Evolutionary conservation across 176 grass and related monocot species (phyloP).

Genomic region (Neostapfia colusana): DNA sequence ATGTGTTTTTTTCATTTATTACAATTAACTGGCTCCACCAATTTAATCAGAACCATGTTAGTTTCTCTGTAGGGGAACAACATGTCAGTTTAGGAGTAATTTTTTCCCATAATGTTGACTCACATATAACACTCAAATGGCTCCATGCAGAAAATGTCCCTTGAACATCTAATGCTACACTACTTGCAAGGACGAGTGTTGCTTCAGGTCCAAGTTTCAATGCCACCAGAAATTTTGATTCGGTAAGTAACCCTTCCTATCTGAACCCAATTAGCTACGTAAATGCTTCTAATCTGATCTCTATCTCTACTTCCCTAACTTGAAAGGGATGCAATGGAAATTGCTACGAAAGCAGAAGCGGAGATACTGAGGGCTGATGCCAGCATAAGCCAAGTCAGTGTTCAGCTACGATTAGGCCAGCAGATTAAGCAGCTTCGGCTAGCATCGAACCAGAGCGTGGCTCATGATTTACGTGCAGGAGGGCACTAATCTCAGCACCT

Average conservation of each 20-base stretch:
- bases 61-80: not conserved
- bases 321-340: conserved; percentile 76
- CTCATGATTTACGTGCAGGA: conserved; percentile 24
- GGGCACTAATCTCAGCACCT: not conserved
- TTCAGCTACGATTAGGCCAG: conserved; percentile 73
- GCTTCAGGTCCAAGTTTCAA: conserved; percentile 80
- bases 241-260: conserved; percentile 50
- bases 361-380: conserved; percentile 68
- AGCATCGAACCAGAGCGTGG: conserved; percentile 18
- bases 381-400: conserved; percentile 79
- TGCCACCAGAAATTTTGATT: conserved; percentile 69
- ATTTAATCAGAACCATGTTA: not conserved
- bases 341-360: conserved; percentile 70
- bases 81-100: not conserved
- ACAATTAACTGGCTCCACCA: not conserved
- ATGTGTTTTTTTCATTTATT: not conserved
- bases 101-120: conserved; percentile 5
- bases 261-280: not conserved
- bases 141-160: conserved; percentile 75
- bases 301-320: conserved; percentile 33
- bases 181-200: conserved; percentile 73
- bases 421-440: conserved; percentile 62
- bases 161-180: conserved; percentile 76
- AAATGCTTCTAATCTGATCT: conserved; percentile 2
- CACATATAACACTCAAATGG: not conserved